Conservation (phyloP, 257 asterid species). For the Solanum boliviense region DNA sequence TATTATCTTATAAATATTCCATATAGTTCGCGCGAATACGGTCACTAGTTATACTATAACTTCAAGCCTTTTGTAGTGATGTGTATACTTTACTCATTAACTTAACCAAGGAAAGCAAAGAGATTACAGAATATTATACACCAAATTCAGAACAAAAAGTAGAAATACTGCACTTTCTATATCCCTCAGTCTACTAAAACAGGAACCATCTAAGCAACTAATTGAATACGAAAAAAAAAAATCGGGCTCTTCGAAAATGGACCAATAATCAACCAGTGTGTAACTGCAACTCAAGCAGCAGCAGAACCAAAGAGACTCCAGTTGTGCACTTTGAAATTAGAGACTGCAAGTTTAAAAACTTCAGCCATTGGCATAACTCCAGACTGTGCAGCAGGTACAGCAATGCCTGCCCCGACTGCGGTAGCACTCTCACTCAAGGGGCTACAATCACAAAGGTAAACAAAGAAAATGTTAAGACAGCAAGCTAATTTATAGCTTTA, state of each 20-base stretch:
- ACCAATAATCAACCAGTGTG: background rate
- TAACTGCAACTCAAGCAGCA: conserved; percentile 14
- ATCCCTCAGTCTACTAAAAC: background rate
- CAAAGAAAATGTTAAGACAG: background rate
- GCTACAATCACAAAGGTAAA: conserved; percentile 22
- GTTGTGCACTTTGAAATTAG: conserved; percentile 69
- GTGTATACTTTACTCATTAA: background rate
- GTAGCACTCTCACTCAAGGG: conserved; percentile 78
- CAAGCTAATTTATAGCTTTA: background rate
- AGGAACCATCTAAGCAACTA: background rate
- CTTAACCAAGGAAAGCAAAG: background rate
- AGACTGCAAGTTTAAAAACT: conserved; percentile 54
- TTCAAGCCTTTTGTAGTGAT: background rate
- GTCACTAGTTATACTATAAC: background rate
- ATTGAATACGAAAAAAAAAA: background rate
- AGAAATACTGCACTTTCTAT: background rate
- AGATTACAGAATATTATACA: background rate
- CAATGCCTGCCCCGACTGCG: conserved; percentile 64
- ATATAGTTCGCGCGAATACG: too few species aligned
- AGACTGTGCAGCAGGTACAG: conserved; percentile 55
- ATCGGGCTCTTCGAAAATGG: background rate
- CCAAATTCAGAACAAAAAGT: background rate
- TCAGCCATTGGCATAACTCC: conserved; percentile 77
- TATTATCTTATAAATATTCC: too few species aligned
- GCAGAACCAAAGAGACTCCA: conserved; percentile 63